Evolutionary conservation across 2,329 filamentous ascomycete genomes (phyloP).

Genomic region (Fusarium dimerum): DNA sequence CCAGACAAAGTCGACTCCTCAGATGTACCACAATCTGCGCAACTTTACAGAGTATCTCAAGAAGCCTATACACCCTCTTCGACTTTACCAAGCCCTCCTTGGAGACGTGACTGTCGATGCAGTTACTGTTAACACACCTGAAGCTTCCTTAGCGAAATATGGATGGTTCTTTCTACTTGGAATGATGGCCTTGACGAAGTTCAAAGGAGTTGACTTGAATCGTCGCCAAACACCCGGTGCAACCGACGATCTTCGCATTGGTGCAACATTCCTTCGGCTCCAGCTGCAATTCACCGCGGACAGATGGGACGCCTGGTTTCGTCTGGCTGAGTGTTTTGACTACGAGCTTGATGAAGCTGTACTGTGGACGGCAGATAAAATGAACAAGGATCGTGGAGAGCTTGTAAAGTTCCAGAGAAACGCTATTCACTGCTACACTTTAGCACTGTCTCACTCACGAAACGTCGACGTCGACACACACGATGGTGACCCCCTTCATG

Average conservation of each 20-base stretch:
- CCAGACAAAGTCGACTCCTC: slow-evolving; percentile 72
- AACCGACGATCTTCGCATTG: slow-evolving; percentile 81
- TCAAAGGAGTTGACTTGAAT: slow-evolving; percentile 67
- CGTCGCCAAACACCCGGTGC: slow-evolving; percentile 77
- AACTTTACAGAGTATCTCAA: slow-evolving; percentile 81
- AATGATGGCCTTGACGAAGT: slow-evolving; percentile 85
- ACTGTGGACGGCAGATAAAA: slow-evolving; percentile 86
- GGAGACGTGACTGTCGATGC: slow-evolving; percentile 76
- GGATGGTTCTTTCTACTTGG: slow-evolving; percentile 94
- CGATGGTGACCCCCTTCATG: slow-evolving; percentile 56
- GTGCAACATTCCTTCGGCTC: slow-evolving; percentile 75
- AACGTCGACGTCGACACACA: slow-evolving; percentile 44
- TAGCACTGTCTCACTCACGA: slow-evolving; percentile 58
- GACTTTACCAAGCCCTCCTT: slow-evolving; percentile 77
- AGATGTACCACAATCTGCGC: slow-evolving; percentile 84
- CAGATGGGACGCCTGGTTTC: slow-evolving; percentile 89
- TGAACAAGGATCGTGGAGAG: slow-evolving; percentile 79
- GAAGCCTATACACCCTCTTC: slow-evolving; percentile 77
- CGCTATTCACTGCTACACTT: slow-evolving; percentile 78
- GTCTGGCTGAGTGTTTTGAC: slow-evolving; percentile 83
- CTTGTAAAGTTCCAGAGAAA: slow-evolving; percentile 74
- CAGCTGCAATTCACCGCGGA: slow-evolving; percentile 81
- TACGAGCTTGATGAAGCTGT: slow-evolving; percentile 85
- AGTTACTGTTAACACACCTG: slow-evolving; percentile 65
- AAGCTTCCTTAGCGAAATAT: slow-evolving; percentile 73